phyloP scores from a whole-genome alignment of 2,329 filamentous ascomycete species.

The Claviceps capensis region DNA sequence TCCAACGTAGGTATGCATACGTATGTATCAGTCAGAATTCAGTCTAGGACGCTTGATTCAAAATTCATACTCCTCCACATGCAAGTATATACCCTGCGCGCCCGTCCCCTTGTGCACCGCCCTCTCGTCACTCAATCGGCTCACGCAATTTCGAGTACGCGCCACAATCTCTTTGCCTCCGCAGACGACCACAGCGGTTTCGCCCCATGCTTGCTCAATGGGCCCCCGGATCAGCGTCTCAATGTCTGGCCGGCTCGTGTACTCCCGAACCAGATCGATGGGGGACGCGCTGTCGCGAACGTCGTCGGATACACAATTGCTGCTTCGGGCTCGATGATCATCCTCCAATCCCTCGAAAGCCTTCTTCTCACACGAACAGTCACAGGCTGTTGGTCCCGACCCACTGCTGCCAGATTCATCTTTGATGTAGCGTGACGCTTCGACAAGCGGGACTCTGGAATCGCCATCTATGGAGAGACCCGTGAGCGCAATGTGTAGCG shows the following conservation, averaged over 20 bases:
- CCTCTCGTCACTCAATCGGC: constrained; percentile 42
- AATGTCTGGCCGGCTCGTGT: constrained; percentile 35
- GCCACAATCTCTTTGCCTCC: constrained; percentile 42
- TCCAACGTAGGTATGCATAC: too few relatives aligned
- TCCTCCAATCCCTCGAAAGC: background rate
- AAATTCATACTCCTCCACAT: constrained; percentile 47
- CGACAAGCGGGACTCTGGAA: constrained; percentile 4
- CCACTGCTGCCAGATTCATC: background rate
- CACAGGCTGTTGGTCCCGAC: background rate
- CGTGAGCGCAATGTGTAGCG: constrained; percentile 42
- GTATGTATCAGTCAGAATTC: background rate
- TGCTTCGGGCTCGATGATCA: background rate
- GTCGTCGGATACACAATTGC: background rate
- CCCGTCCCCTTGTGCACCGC: constrained; percentile 52
- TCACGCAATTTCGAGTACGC: constrained; percentile 40
- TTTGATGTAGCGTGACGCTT: background rate
- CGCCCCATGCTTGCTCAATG: constrained; percentile 44
- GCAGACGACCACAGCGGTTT: constrained; percentile 48
- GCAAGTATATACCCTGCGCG: constrained; percentile 46
- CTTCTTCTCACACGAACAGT: background rate
- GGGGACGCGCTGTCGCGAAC: background rate
- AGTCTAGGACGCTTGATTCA: constrained; percentile 12
- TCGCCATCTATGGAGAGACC: constrained; percentile 9
- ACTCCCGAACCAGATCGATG: constrained; percentile 26
- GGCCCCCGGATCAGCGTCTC: constrained; percentile 35